These are phyloP conservation scores for Suillus cothurnatus DNA, from an alignment of 768 basidiomycete genomes.

Conservation along the genomic window DNA sequence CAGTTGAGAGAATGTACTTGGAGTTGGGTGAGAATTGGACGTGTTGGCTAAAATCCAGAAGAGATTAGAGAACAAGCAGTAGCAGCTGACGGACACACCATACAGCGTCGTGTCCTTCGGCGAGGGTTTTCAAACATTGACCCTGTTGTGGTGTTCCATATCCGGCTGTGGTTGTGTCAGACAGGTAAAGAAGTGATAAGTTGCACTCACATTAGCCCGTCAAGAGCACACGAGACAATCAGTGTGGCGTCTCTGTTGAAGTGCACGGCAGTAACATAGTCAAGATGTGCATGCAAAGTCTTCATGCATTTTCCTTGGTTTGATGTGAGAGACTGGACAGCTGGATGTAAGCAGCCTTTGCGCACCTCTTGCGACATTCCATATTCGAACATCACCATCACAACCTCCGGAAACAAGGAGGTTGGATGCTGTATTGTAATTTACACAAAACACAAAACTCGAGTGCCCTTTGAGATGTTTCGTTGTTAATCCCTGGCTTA, in stretches of 20 bases:
- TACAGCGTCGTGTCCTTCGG: conserved; percentile 85
- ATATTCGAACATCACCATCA: conserved; percentile 91
- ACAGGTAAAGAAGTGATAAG: conserved; percentile 4
- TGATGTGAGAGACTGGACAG: background rate
- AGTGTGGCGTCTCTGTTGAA: conserved; percentile 92
- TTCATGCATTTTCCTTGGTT: conserved; percentile 76
- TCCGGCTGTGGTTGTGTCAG: conserved; percentile 58
- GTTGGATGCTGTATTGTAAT: conserved; percentile 87
- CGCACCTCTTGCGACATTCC: conserved; percentile 83
- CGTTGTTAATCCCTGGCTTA: conserved; percentile 61
- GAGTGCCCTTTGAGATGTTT: conserved; percentile 81
- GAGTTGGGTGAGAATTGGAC: conserved; percentile 96
- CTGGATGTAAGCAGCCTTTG: conserved; percentile 5
- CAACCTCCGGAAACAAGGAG: conserved; percentile 91
- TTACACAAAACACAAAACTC: conserved; percentile 89
- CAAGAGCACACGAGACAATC: conserved; percentile 89
- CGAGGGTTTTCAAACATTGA: conserved; percentile 94
- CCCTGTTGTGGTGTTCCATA: conserved; percentile 94
- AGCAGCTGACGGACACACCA: conserved; percentile 48
- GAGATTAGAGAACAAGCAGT: background rate
- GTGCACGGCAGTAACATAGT: conserved; percentile 93
- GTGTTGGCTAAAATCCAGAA: conserved; percentile 59
- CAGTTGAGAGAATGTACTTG: conserved; percentile 91
- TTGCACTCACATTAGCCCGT: conserved; percentile 84
- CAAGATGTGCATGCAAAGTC: conserved; percentile 88